Evolutionary conservation across 2,329 filamentous ascomycete species (phyloP).

Genomic region (Helminthosporium solani): DNA sequence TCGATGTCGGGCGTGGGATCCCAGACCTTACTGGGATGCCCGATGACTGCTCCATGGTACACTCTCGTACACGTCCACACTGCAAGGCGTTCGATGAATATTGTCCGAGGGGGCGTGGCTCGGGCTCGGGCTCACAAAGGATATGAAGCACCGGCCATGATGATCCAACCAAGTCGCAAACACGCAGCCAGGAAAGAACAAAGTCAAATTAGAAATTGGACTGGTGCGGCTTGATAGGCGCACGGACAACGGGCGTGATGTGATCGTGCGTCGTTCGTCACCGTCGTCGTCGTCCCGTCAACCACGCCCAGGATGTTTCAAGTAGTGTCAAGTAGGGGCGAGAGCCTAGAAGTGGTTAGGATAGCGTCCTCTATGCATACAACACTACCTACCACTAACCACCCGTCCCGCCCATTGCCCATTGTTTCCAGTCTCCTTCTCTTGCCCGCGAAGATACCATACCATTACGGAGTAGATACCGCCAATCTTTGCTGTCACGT

Average conservation of each 20-base stretch:
- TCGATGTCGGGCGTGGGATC: constrained; percentile 54
- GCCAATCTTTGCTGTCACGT: constrained; percentile 12
- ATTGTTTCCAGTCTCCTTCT: too few species aligned
- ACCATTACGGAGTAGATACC: too few species aligned
- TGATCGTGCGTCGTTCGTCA: not conserved
- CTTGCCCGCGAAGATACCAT: not conserved
- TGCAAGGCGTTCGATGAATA: constrained; percentile 8
- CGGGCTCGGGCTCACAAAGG: not conserved
- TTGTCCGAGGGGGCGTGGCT: constrained; percentile 11
- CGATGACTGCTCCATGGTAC: constrained; percentile 36
- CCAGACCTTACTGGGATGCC: constrained; percentile 33
- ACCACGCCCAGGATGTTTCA: not conserved
- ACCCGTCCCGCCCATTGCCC: too few species aligned
- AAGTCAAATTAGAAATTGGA: too few species aligned
- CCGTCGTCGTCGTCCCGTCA: constrained; percentile 1
- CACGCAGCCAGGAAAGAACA: too few species aligned
- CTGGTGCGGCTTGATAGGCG: not conserved
- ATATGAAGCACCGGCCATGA: not conserved
- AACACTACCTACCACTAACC: too few species aligned
- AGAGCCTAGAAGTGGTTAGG: too few species aligned
- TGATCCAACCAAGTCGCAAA: too few species aligned
- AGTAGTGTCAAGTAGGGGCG: too few species aligned
- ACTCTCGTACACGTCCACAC: constrained; percentile 2
- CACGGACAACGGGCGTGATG: not conserved
- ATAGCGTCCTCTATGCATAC: too few species aligned